Evolutionary conservation across 2,329 filamentous ascomycete species (phyloP), one percentile per base, ranked within the genome.

Genomic region (Neobulgaria alba): DNA sequence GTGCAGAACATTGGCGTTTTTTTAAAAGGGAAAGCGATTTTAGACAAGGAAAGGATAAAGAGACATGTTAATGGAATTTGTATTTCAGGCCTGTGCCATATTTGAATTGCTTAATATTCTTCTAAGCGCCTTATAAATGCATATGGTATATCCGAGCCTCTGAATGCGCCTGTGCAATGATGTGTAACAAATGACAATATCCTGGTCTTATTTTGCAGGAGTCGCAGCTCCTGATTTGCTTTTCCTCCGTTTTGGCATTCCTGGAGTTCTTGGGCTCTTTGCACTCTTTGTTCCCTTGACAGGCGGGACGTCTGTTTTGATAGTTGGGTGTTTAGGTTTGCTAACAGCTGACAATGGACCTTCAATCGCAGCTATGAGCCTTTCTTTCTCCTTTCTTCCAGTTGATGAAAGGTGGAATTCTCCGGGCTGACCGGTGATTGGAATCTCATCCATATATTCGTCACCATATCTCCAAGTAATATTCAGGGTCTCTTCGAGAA

Each of bases 361-460:
- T 35, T 48, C 50, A 15, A 45, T 20, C 16, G 37, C 31, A n/a
- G 53, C 42, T 31, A 42, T 45, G 17, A 57, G 37, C 34, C 51
- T 57, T 19, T 53, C 55, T 21, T 53, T 54, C 18, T 57, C 54
- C 31, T 53, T 56, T 19, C 75, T 68, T 1, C 77, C 77, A 0
- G 75, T 79, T 5, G 74, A 77, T 7, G 72, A 72, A 9, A 81
- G 67, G 50, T 80, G 75, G 58, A 82, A 82, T 39, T 78, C 75
- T 36, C 78, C 78, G 1, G 78, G 78, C 20, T 72, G 69, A 36
- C 79, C 78, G 0, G 76, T 80, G 51, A 82, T 81, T 31, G 77
- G 76, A 49, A 79, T 82, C 58, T 81, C 75, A 59, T 82, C 75
- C 61, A 82, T 73, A 55, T 77, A 82, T 48, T 82, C 77, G 36